phyloP scores from a whole-genome alignment of 305 asterid genomes.

The Fraxinus paxiana region DNA sequence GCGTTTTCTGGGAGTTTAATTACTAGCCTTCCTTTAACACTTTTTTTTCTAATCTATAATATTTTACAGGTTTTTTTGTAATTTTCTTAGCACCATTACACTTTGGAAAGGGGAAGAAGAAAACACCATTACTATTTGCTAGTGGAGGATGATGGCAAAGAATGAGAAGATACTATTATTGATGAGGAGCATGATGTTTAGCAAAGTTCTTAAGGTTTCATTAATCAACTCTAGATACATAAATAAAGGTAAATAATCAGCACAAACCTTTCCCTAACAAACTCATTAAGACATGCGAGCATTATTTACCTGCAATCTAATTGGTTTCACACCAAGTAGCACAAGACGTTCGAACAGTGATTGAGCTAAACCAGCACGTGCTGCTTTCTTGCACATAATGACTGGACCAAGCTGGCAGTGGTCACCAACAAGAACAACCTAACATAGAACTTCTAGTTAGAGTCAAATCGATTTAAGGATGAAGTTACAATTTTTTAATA shows the following conservation, averaged over 20 bases:
- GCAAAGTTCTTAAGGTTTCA: background rate
- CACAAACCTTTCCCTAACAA: slow-evolving; percentile 12
- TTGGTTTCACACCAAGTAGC: slow-evolving; percentile 92
- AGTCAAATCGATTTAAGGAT: background rate
- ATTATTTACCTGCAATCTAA: slow-evolving; percentile 84
- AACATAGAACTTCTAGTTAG: slow-evolving; percentile 24
- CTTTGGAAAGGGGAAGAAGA: background rate
- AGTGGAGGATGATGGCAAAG: background rate
- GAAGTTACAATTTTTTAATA: slow-evolving; percentile 21
- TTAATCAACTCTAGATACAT: background rate
- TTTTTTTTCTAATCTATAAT: background rate
- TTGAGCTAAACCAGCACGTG: slow-evolving; percentile 97
- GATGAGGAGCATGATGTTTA: background rate
- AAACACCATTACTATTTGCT: background rate
- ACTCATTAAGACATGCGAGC: slow-evolving; percentile 10
- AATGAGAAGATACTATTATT: background rate
- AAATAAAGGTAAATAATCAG: background rate
- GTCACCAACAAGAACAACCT: slow-evolving; percentile 98
- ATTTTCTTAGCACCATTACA: background rate
- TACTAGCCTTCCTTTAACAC: background rate
- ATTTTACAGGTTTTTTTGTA: background rate
- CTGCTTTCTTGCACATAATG: slow-evolving; percentile 99
- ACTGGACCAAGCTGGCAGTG: slow-evolving; percentile 99
- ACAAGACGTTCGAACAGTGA: slow-evolving; percentile 98
- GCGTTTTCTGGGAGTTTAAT: background rate